Conservation (phyloP, 305 asterid species). For the Fraxinus velutina region DNA sequence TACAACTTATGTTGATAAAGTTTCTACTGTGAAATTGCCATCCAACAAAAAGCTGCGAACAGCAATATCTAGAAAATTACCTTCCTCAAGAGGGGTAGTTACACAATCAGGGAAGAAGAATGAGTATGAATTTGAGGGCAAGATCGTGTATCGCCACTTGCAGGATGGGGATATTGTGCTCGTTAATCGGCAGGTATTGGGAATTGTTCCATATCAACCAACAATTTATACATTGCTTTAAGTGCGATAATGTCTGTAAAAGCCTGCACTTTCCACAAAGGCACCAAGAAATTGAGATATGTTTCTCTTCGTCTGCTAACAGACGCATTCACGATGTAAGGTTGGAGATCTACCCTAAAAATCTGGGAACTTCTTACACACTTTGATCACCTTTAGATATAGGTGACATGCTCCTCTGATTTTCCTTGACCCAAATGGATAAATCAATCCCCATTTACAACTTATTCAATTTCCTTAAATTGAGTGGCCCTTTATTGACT, state of each 20-base stretch:
- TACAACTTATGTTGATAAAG: slow-evolving; percentile 58
- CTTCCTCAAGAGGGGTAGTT: slow-evolving; percentile 74
- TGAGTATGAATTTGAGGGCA: slow-evolving; percentile 79
- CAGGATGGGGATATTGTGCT: slow-evolving; percentile 97
- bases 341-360: background rate
- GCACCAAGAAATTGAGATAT: background rate
- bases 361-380: background rate
- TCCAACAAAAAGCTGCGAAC: slow-evolving; percentile 43
- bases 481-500: background rate
- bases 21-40: slow-evolving; percentile 50
- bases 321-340: background rate
- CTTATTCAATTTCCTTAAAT: background rate
- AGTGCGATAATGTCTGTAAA: background rate
- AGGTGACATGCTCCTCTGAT: background rate
- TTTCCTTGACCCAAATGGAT: background rate
- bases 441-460: background rate
- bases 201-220: slow-evolving; percentile 17
- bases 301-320: background rate
- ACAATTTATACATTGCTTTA: slow-evolving; percentile 11
- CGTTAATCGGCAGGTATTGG: slow-evolving; percentile 85
- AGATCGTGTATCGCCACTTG: slow-evolving; percentile 78
- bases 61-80: slow-evolving; percentile 70
- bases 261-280: background rate
- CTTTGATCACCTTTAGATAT: background rate
- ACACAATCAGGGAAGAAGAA: slow-evolving; percentile 57